Conservation (phyloP, 805 yeast genomes). For the Pichia deserticola region DNA sequence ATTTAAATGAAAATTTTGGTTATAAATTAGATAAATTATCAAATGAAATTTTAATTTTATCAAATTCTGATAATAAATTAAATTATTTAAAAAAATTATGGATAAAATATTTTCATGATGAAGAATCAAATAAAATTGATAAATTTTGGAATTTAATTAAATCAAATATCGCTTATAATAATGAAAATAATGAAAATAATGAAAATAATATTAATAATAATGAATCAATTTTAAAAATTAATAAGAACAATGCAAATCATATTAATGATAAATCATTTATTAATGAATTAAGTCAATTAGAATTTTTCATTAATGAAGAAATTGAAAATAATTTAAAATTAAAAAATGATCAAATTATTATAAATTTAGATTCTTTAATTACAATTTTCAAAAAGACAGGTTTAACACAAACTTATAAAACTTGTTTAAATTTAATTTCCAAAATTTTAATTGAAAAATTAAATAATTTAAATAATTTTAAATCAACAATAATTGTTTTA, state of each 20-base stretch:
- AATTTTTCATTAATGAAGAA: slow-evolving; percentile 28
- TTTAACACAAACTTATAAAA: slow-evolving; percentile 33
- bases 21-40: slow-evolving; percentile 21
- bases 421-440: slow-evolving; percentile 32
- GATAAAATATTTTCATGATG: slow-evolving; percentile 19
- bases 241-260: slow-evolving; percentile 22
- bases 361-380: slow-evolving; percentile 37
- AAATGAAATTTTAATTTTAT: slow-evolving; percentile 20
- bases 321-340: slow-evolving; percentile 13
- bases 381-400: slow-evolving; percentile 39
- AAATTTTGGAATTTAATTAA: slow-evolving; percentile 32
- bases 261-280: slow-evolving; percentile 42
- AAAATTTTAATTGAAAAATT: slow-evolving; percentile 14
- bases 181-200: not conserved
- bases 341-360: slow-evolving; percentile 24
- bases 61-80: slow-evolving; percentile 8
- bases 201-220: not conserved
- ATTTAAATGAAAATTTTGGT: slow-evolving; percentile 3
- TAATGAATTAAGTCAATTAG: slow-evolving; percentile 41
- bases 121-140: slow-evolving; percentile 28
- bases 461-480: slow-evolving; percentile 9
- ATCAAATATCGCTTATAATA: slow-evolving; percentile 10
- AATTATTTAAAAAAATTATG: slow-evolving; percentile 15
- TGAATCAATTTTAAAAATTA: slow-evolving; percentile 5
- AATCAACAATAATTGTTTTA: slow-evolving; percentile 28